These are phyloP conservation scores for Geotrichum citri-aurantii DNA, from an alignment of 1,139 yeast species.

Conservation along the genomic window DNA sequence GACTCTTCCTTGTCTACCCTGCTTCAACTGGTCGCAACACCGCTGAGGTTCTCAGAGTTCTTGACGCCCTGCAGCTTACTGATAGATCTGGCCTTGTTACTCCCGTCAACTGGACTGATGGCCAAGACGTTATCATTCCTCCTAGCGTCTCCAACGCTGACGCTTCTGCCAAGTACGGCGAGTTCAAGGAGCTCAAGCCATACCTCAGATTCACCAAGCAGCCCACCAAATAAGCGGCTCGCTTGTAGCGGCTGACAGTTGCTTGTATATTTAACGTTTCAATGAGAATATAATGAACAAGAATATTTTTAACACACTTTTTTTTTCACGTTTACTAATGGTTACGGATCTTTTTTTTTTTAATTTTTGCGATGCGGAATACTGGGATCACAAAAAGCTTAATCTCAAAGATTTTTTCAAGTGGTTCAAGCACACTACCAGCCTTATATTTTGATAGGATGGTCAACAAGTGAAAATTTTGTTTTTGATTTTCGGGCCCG, in stretches of 20 bases:
- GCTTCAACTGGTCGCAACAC: constrained; percentile 91
- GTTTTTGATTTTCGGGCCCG: neutral
- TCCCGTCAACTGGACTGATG: constrained; percentile 66
- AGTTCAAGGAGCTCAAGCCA: constrained; percentile 73
- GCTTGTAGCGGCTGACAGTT: neutral
- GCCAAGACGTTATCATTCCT: constrained; percentile 85
- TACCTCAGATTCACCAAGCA: constrained; percentile 56
- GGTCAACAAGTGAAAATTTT: no score
- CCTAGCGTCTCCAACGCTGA: constrained; percentile 75
- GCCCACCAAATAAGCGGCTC: constrained; percentile 12
- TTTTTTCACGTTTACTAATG: neutral
- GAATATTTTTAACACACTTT: no score
- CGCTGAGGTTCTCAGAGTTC: constrained; percentile 76
- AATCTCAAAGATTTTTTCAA: neutral
- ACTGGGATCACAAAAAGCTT: neutral
- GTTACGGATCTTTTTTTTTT: neutral
- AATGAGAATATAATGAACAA: neutral
- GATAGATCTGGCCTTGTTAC: constrained; percentile 79
- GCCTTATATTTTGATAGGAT: no score
- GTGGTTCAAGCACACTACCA: no score
- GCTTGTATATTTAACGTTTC: neutral
- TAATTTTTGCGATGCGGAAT: neutral
- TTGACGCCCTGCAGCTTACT: constrained; percentile 77
- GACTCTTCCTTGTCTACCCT: constrained; percentile 79
- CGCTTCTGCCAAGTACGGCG: constrained; percentile 76